Conservation (phyloP, 768 basidiomycete genomes). For the Pisolithus sp. region DNA sequence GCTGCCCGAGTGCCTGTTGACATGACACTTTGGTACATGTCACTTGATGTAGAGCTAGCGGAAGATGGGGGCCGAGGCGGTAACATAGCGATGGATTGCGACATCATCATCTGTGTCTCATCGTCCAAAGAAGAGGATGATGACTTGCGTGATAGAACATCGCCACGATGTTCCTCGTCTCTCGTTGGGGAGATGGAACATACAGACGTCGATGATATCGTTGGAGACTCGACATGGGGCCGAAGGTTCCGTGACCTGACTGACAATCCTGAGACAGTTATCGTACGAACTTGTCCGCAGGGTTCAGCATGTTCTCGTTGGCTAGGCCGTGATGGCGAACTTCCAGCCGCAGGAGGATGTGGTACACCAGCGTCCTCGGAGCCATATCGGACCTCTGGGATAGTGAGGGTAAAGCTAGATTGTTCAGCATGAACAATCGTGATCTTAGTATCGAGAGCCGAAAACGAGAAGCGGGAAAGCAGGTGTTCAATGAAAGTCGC, state of each 20-base stretch:
- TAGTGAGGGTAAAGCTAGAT: conserved; percentile 52
- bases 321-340: conserved; percentile 4
- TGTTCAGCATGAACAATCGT: conserved; percentile 62
- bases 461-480: conserved; percentile 73
- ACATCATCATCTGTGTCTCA: conserved; percentile 60
- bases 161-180: background rate
- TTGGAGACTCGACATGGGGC: conserved; percentile 11
- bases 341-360: conserved; percentile 22
- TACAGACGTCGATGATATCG: conserved; percentile 22
- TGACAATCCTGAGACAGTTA: conserved; percentile 52
- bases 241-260: conserved; percentile 46
- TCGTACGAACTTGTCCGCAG: conserved; percentile 35
- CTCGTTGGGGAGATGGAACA: conserved; percentile 9
- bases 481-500: conserved; percentile 74
- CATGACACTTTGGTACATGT: conserved; percentile 75
- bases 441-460: conserved; percentile 60
- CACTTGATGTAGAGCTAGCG: conserved; percentile 46
- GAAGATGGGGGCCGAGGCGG: conserved; percentile 44
- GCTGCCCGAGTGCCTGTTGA: conserved; percentile 26
- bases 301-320: conserved; percentile 7
- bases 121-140: conserved; percentile 63
- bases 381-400: conserved; percentile 54
- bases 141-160: conserved; percentile 38
- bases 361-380: conserved; percentile 29
- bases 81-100: conserved; percentile 63